Evolutionary conservation across 169 alveolate species (phyloP), one percentile per base, ranked within the genome.

Genomic region (Plasmodium fragile): DNA sequence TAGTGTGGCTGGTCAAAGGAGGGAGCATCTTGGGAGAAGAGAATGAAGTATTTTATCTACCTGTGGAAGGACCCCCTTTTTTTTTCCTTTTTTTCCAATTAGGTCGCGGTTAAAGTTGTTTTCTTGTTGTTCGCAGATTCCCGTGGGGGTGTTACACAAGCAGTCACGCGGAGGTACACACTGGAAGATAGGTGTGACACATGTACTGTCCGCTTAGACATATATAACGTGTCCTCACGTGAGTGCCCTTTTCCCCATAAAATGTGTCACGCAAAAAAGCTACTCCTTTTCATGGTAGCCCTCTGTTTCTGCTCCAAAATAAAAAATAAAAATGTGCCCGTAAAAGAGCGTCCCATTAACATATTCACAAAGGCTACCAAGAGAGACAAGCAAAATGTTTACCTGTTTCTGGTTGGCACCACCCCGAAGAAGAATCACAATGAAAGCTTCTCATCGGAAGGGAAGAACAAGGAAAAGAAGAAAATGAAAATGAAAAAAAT

Each of bases 251-350:
- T 3, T 49, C 59, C 59, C 59, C 59, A 49, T 34, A 85, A 73
- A 75, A 85, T 85, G 93, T 2, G 85, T 39, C 28, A n/a, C 72
- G 79, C 79, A 85, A 85, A 73, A 75, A 73, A 83, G 65, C 49
- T 85, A 39, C 55, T 85, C 28, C 34, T 85, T 73, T 53, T 85
- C 79, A 69, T 85, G 69, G 45, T 85, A 85, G 34, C 16, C n/a
- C 30, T 85, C 25, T 73, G 11, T 75, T 85, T 8, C 18, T 77
- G 59, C 79, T 41, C 53, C 55, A 39, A 85, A 85, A 75, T 85
- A 36, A 73, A 85, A 55, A 55, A 28, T 75, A 52, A 52, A 85
- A 52, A 73, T 2, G 34, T 52, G 49, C 22, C 79, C 69, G n/a
- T 10, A 1, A 52, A 85, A 52, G 8, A n/a, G 39, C 79, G 30